Percentiles rank a stretch among this genome's conserved stretches.
These are phyloP conservation scores for Fusarium nelsonii DNA, from an alignment of 2,329 filamentous ascomycete genomes.

Conservation along the genomic window DNA sequence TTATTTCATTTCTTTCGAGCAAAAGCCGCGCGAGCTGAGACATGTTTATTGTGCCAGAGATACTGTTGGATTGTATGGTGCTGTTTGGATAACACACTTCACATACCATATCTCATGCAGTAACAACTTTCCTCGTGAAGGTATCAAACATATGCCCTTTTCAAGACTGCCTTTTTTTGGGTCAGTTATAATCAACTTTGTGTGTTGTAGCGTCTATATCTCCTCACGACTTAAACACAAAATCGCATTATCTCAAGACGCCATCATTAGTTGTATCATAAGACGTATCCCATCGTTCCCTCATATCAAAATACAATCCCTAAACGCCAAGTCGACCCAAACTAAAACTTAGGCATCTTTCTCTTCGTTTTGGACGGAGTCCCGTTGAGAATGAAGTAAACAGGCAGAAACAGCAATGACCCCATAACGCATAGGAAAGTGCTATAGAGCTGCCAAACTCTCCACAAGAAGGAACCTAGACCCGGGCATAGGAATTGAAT, in stretches of 20 bases:
- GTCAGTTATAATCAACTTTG: too few relatives aligned
- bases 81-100: background rate
- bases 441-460: constrained; percentile 72
- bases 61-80: too few relatives aligned
- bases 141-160: background rate
- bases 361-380: constrained; percentile 24
- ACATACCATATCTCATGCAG: background rate
- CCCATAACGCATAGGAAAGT: constrained; percentile 74
- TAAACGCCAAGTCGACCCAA: background rate
- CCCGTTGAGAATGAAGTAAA: constrained; percentile 52
- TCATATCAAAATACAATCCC: background rate
- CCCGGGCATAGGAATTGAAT: constrained; percentile 77
- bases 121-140: background rate
- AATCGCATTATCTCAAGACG: constrained; percentile 4
- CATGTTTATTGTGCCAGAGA: too few relatives aligned
- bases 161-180: background rate
- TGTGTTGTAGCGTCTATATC: background rate
- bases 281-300: constrained; percentile 3
- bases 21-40: too few relatives aligned
- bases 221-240: background rate
- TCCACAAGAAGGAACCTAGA: constrained; percentile 66
- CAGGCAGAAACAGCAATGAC: constrained; percentile 57
- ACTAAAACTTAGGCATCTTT: constrained; percentile 31
- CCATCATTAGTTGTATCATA: constrained; percentile 26
- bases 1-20: too few relatives aligned